Evolutionary conservation across 176 grass and related monocot genomes (phyloP).

Genomic region (Typha latifolia): DNA sequence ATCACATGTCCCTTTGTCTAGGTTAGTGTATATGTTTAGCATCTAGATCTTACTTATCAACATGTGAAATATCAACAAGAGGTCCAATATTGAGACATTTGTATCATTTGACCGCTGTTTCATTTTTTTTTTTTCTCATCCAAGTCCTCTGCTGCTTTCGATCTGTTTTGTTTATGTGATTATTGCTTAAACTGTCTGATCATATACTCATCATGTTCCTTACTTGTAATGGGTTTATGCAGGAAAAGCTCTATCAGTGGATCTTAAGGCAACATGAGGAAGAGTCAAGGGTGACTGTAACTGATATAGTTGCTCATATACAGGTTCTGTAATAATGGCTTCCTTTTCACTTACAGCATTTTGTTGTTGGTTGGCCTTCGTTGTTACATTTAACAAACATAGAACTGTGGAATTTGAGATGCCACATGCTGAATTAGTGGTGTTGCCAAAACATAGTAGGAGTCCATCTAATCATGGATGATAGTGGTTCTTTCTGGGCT

Average conservation of each 20-base stretch:
- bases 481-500: too few species aligned
- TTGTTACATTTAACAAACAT: not conserved
- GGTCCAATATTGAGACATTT: too few species aligned
- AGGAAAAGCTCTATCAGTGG: constrained; percentile 93
- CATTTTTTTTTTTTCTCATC: not conserved
- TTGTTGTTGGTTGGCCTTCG: not conserved
- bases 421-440: not conserved
- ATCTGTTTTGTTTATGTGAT: not conserved
- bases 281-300: constrained; percentile 47
- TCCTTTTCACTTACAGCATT: not conserved
- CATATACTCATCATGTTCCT: constrained; percentile 13
- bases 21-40: too few species aligned
- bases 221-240: constrained; percentile 12
- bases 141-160: not conserved
- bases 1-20: too few species aligned
- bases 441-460: not conserved
- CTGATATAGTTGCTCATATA: constrained; percentile 77
- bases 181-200: constrained; percentile 2
- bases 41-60: too few species aligned
- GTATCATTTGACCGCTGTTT: too few species aligned
- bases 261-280: constrained; percentile 74
- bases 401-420: not conserved
- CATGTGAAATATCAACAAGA: too few species aligned
- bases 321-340: constrained; percentile 32
- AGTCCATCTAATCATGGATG: not conserved